Conservation (phyloP, 1,139 yeast species). For the Lodderomyces oxycetoniae region DNA sequence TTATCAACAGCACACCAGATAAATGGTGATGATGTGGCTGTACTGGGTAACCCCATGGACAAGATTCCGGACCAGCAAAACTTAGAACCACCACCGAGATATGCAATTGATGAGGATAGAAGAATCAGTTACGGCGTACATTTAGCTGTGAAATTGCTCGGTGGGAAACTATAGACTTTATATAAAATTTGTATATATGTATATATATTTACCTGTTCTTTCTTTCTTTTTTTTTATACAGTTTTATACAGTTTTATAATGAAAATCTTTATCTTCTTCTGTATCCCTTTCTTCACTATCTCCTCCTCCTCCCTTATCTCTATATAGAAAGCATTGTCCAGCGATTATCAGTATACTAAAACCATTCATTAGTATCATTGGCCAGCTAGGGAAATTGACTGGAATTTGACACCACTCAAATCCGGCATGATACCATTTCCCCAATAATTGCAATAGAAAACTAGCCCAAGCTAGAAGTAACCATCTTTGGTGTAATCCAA, state of each 20-base stretch:
- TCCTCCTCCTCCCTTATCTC: slow-evolving; percentile 5
- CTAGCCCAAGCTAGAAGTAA: slow-evolving; percentile 1
- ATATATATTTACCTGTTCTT: not conserved
- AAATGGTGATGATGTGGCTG: slow-evolving; percentile 12
- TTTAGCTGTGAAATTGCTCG: slow-evolving; percentile 59
- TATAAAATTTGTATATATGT: not conserved
- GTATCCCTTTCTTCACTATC: not conserved
- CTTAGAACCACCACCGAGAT: slow-evolving; percentile 16
- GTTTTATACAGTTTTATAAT: slow-evolving; percentile 3
- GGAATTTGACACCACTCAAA: slow-evolving; percentile 25
- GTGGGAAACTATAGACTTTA: slow-evolving; percentile 55
- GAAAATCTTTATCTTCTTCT: not conserved
- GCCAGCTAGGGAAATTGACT: slow-evolving; percentile 24
- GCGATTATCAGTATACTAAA: slow-evolving; percentile 9
- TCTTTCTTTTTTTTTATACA: not conserved
- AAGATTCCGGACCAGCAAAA: not conserved
- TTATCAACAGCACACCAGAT: not conserved
- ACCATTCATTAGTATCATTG: slow-evolving; percentile 10
- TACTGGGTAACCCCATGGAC: no score
- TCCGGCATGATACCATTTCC: not conserved
- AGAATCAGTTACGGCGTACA: slow-evolving; percentile 55
- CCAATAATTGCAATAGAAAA: slow-evolving; percentile 1
- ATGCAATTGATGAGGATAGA: slow-evolving; percentile 49
- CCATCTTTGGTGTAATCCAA: slow-evolving; percentile 17
- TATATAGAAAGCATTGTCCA: slow-evolving; percentile 14